Evolutionary conservation across 2,329 filamentous ascomycete genomes (phyloP).

Genomic region (Fusarium sp.): DNA sequence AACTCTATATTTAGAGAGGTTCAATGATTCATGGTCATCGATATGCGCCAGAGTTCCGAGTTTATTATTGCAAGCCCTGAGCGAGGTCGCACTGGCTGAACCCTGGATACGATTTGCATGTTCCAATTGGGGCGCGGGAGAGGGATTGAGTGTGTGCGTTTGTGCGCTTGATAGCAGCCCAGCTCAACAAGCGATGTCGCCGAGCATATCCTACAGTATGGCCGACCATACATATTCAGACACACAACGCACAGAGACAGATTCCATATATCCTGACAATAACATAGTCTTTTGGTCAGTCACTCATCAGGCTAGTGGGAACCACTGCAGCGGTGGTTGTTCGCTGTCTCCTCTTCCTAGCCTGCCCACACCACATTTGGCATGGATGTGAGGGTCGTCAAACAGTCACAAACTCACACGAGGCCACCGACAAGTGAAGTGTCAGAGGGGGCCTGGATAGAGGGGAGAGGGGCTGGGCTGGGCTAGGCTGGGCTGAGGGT

Average conservation of each 20-base stretch:
- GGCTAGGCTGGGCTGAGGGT: conserved; percentile 23
- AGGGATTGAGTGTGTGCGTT: conserved; percentile 30
- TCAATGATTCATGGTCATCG: conserved; percentile 12
- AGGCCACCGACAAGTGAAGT: conserved; percentile 37
- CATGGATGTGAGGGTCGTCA: conserved; percentile 39
- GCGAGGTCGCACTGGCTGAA: conserved; percentile 35
- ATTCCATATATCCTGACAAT: background rate
- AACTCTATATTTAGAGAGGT: background rate
- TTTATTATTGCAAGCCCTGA: conserved; percentile 30
- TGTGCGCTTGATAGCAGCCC: conserved; percentile 31
- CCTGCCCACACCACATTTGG: conserved; percentile 29
- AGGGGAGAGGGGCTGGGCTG: conserved; percentile 40
- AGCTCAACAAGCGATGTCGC: conserved; percentile 40
- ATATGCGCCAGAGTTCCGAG: conserved; percentile 33
- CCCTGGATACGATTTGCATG: conserved; percentile 34
- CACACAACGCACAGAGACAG: background rate
- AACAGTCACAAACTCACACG: conserved; percentile 35
- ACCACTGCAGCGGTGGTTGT: conserved; percentile 25
- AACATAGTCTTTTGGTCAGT: conserved; percentile 1
- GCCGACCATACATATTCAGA: conserved; percentile 18
- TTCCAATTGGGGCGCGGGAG: conserved; percentile 36
- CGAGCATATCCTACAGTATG: conserved; percentile 20
- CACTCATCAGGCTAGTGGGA: conserved; percentile 32
- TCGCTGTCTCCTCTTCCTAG: conserved; percentile 24
- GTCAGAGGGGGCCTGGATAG: conserved; percentile 25